Base-by-base conservation (phyloP, 306 rosid genomes). In the Delonix regia region DNA sequence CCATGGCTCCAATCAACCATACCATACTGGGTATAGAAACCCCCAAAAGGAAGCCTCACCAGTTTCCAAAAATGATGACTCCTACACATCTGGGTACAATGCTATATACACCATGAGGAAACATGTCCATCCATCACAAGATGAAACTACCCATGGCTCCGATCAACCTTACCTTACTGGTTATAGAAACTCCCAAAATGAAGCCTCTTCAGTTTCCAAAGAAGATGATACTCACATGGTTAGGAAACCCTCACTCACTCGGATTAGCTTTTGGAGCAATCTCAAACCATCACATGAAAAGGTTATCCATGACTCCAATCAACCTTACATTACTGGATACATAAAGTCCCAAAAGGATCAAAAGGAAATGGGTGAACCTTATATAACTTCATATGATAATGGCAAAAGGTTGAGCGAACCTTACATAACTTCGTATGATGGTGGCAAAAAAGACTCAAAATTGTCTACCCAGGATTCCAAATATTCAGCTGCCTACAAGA, bases 41-140 rank as follows among this genome's bases (percentile, higher is more conserved):
- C 1, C 39, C 9, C 66, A 38, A 67, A 41, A 73, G 48, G 19
- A 25, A n/a, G n/a, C n/a, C n/a, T n/a, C 47, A 27, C 18, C 39
- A 9, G 39, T 13, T 3, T 44, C 69, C 44, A 69, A 14, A 30
- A 80, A 73, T 4, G 56, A 49, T 7, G 8, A 14, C 2, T 11
- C 75, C 13, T 83, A 76, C 38, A 41, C 11, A 36, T 0, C 48
- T 3, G 12, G 33, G 4, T 73, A 77, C 75, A 68, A 7, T n/a
- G 13, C 55, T 45, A 2, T 10, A 47, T 47, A 68, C 73, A 2
- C 13, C 47, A 2, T 3, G 2, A 41, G 13, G 13, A 41, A 41
- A 9, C 47, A 41, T 2, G 9, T 41, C 47, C 47, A 41, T 11
- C 47, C 47, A 9, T 41, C 47, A 41, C 47, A 36, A 36, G 8